Conservation (phyloP, 345 rosid genomes). For the Erodium maritimum region DNA sequence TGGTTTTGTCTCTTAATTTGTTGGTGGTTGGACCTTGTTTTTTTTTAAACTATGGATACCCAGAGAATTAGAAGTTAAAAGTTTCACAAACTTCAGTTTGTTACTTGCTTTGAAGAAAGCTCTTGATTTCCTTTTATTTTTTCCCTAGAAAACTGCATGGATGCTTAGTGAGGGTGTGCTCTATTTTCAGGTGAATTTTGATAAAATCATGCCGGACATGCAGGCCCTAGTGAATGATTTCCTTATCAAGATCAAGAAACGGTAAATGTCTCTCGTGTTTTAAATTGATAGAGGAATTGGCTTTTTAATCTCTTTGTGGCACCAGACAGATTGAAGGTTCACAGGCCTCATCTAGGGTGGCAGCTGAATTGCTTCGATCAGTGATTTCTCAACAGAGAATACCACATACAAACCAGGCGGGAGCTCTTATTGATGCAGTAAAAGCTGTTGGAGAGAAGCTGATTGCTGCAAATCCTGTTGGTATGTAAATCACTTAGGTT, state of each 20-base stretch:
- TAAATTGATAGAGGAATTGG: neutral
- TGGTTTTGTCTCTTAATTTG: too few relatives aligned
- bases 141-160: neutral
- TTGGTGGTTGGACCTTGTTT: too few relatives aligned
- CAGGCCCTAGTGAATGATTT: constrained; percentile 66
- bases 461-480: constrained; percentile 83
- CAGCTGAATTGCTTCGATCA: constrained; percentile 71
- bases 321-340: constrained; percentile 92
- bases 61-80: too few relatives aligned
- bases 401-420: constrained; percentile 72
- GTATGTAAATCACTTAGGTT: constrained; percentile 23
- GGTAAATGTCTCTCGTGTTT: constrained; percentile 25
- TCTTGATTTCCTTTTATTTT: too few relatives aligned
- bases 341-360: constrained; percentile 74
- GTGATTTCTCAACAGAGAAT: constrained; percentile 91
- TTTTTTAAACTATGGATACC: too few relatives aligned
- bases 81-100: too few relatives aligned
- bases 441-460: constrained; percentile 70
- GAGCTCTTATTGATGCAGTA: constrained; percentile 70
- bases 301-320: neutral
- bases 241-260: constrained; percentile 70
- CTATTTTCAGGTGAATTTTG: constrained; percentile 15
- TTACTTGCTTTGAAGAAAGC: too few relatives aligned
- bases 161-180: neutral
- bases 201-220: constrained; percentile 66